Base-by-base conservation (phyloP, 768 basidiomycete genomes). In the Coprinopsis cinerea region DNA sequence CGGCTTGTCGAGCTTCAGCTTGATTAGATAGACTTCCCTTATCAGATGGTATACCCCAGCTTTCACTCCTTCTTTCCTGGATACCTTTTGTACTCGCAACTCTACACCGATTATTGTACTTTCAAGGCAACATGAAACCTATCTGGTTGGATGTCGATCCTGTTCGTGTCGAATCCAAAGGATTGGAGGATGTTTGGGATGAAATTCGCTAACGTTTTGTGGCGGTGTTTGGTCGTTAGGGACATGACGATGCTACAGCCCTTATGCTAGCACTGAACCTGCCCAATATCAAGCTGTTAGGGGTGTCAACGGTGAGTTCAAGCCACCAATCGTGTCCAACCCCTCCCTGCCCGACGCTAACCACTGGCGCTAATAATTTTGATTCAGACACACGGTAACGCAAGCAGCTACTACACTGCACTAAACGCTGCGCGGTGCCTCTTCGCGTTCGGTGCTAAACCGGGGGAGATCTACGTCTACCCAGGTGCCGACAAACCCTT, bases 191-290 rank as follows among this genome's bases (percentile, higher is more conserved):
- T 27, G 15, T 2, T 22, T 24, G 3, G 10, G 23, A 4, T 9
- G n/a, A 17, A 23, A 14, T 28, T 36, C 32, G 2, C 20, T 34
- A 10, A 43, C 22, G 5, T 11, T 4, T 14, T 24, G 41, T 11
- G 9, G 30, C 30, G 9, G 9, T 34, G 30, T 34, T 35, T 47
- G 30, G 57, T 32, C 50, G 34, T n/a, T 48, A 90, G 88, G 91
- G 92, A 13, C 92, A 94, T 58, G 92, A 95, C 58, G 92, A 94
- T 68, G 92, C 88, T 3, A 82, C 81, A 10, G 90, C 89, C 2
- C 82, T 94, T 44, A 69, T 94, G 60, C 67, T 93, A 7, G 89
- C 88, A 3, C 60, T 86, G 3, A 79, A 89, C 55, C 74, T 75
- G 11, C 73, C 77, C 1, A 74, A 82, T 52, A 75, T 92, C 49